Evolutionary conservation across 495 filamentous ascomycete species (phyloP), one percentile per base, ranked within the genome.

Genomic region (Penicillium tannophilum): DNA sequence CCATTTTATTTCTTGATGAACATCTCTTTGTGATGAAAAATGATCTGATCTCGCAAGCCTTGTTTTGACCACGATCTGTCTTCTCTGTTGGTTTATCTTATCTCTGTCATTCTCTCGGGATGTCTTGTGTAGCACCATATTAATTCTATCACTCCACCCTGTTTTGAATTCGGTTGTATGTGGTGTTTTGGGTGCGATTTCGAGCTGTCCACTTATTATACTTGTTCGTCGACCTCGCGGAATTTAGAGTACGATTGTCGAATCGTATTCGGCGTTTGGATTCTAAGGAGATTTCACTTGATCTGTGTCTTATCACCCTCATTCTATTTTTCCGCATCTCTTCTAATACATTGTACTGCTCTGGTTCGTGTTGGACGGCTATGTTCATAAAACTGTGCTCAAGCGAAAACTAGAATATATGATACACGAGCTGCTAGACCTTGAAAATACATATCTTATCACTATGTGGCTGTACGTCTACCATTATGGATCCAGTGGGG

Each of bases 1-100:
- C 56, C 43, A 54, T 58, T 45, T 56, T 39, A 53, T 53, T 49
- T 55, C 51, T 51, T 62, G 50, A 52, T 55, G 63, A 52, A 59
- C 57, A 67, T 69, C 56, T 39, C 44, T 57, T 57, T 16, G 62
- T 53, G 67, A 67, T 65, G 62, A 67, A 67, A 67, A 62, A 62
- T 44, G 60, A 65, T 62, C 58, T 60, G 52, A 62, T 47, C 52
- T 39, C 30, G 52, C 55, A 59, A 62, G 19, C 61, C 52, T 53
- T 39, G 12, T 60, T 50, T 46, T 36, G 31, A 26, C 44, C 24
- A 12, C 49, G 39, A 39, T 20, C 46, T 28, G 28, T 56, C 60
- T 55, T 48, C 42, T 43, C 31, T 46, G 24, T 36, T 30, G 44
- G 19, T 39, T 12, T 44, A 33, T 42, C 45, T 53, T 44, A 35